Percentiles rank a stretch among this genome's conserved stretches.
phyloP scores from a whole-genome alignment of 2,329 filamentous ascomycete genomes.

The Colletotrichum echinochloae region DNA sequence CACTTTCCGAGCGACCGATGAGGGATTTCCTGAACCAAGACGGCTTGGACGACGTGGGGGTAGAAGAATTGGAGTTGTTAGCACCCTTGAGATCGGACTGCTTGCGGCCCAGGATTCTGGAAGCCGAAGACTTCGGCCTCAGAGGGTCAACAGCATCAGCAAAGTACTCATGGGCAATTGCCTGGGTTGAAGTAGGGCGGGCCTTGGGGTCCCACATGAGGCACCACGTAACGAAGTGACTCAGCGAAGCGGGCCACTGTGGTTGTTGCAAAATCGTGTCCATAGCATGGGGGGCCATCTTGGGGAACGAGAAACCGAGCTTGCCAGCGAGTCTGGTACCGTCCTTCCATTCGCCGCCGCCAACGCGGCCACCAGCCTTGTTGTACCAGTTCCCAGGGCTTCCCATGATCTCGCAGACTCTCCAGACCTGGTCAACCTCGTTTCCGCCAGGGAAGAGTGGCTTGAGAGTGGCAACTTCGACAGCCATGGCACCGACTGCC shows the following conservation, averaged over 20 bases:
- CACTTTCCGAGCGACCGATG: conserved; percentile 80
- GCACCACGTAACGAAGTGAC: conserved; percentile 97
- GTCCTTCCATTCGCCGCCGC: conserved; percentile 97
- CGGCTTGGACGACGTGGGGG: conserved; percentile 80
- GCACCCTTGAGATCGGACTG: conserved; percentile 82
- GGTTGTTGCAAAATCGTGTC: conserved; percentile 91
- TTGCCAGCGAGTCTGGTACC: conserved; percentile 93
- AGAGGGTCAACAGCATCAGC: conserved; percentile 91
- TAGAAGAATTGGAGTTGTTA: conserved; percentile 70
- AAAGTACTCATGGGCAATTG: conserved; percentile 96
- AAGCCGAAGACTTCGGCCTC: conserved; percentile 89
- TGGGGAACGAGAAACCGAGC: conserved; percentile 97
- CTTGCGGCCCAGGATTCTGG: conserved; percentile 87
- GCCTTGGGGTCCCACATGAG: conserved; percentile 98
- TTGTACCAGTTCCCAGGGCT: conserved; percentile 98
- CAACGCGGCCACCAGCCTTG: conserved; percentile 86
- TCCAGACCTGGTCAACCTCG: conserved; percentile 98
- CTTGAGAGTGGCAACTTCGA: conserved; percentile 96
- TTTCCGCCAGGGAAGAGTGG: conserved; percentile 97
- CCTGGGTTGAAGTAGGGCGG: conserved; percentile 91
- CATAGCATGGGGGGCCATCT: conserved; percentile 98
- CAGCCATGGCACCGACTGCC: conserved; percentile 98
- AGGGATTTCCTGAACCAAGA: conserved; percentile 98
- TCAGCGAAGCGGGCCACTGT: conserved; percentile 90
- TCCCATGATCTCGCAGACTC: conserved; percentile 99